Base-by-base conservation (phyloP, 306 rosid genomes). In the Bauhinia variegata region DNA sequence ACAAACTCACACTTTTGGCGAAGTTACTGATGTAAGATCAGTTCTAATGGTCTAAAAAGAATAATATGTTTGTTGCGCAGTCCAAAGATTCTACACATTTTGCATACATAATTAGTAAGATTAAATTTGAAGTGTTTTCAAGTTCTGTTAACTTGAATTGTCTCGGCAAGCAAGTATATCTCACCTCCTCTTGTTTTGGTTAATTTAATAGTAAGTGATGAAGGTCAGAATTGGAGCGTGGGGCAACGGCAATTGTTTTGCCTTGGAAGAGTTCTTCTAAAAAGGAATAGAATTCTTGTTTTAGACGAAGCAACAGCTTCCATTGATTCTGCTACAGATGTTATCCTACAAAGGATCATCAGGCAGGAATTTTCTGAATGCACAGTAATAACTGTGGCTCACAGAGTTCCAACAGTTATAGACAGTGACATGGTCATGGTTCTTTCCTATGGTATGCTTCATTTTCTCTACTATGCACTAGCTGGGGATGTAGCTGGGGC, bases 241-340 rank as follows among this genome's bases (percentile, higher is more conserved):
- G 93, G 89, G n/a, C 93, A 87, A 38, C 60, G 88, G 5, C 86
- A 88, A 57, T 75, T 88, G 15, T 80, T 85, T 48, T 85, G 85
- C 73, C 91, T 88, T 0, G 84, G 91, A 8, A 71, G 91, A 74
- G 84, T 88, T 4, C 80, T 88, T 8, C 79, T 85, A 2, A 80
- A 68, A 49, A 77, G 88, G 50, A 88, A 77, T 36, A 78, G 54
- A 79, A 85, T 88, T 71, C 77, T 88, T 12, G 85, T 85, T 15
- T 70, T 85, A 3, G 95, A 88, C 28, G 95, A 88, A 73, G 95
- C 88, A 12, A 88, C 88, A 2, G 91, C 91, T 5, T 85, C 87
- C 11, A 86, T 88, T 41, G 96, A 88, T 55, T 81, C 87, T 42
- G 79, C 86, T 8, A 88, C 89, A 31, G 89, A 88, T 44, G 84